Base-by-base conservation (phyloP, 2,329 filamentous ascomycete species). In the Penicillium nordicum region DNA sequence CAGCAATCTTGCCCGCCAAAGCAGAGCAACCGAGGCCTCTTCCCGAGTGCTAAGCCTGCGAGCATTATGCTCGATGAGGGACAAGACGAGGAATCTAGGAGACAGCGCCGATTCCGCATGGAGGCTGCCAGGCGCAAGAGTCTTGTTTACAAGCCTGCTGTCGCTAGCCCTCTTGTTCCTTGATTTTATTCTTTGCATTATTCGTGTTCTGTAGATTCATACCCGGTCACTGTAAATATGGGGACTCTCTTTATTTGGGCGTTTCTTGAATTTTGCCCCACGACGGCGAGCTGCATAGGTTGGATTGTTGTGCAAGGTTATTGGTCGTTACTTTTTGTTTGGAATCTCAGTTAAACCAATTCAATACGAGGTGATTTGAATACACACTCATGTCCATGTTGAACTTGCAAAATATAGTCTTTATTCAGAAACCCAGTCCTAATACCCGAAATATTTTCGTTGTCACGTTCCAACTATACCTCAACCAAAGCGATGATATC, bases 91-190 rank as follows among this genome's bases (percentile, higher is more conserved):
- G 70, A 74, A 36, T 58, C 65, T 1, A 70, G 71, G 40, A 69
- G 72, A 23, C 68, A 70, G 18, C 78, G 88, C 53, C 75, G 85
- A 59, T 80, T 84, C 73, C 80, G 85, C 46, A 76, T 92, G 58
- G 84, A 89, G 80, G 85, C 87, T 11, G 88, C 88, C 0, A 80
- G 88, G 58, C 81, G 89, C 58, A 91, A 90, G 82, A 93, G 88
- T 68, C 71, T 91, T 72, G 88, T 90, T 68, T 91, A 87, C 76
- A 88, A 88, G 32, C 89, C 89, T 30, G 88, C 88, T 74, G 77
- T 90, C 56, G 86, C 83, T 18, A 92, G 89, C 71, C 89, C 89
- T 2, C 75, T 92, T 63, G 81, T 84, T 27, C 84, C 79, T 41
- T 70, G 63, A 64, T 57, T 58, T 44, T 29, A 43, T 57, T 49